phyloP scores from a whole-genome alignment of 257 asterid species.

The Capsicum pubescens region DNA sequence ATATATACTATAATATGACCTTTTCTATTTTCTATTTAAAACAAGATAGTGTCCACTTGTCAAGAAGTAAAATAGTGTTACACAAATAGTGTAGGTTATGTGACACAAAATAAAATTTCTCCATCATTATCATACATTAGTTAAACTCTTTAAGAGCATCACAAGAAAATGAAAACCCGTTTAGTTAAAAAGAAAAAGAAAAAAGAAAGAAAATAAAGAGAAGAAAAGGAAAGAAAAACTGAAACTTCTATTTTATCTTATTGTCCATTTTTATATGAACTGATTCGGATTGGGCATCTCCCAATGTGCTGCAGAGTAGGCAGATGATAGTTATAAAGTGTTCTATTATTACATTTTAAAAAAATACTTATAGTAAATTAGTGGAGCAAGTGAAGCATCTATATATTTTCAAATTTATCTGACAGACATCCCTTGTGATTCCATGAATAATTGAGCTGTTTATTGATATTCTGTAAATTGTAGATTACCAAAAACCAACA shows the following conservation, averaged over 20 bases:
- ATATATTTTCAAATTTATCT: conserved; percentile 47
- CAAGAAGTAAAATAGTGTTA: no score
- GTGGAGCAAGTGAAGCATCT: conserved; percentile 52
- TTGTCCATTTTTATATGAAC: conserved; percentile 45
- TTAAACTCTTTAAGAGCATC: neutral
- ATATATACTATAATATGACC: no score
- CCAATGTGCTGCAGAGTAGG: conserved; percentile 56
- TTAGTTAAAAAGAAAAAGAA: no score
- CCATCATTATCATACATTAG: neutral
- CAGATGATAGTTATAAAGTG: conserved; percentile 30
- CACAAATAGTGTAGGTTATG: no score
- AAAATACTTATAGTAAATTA: conserved; percentile 28
- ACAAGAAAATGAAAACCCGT: conserved; percentile 13
- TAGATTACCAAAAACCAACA: conserved; percentile 38
- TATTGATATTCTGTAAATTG: conserved; percentile 40
- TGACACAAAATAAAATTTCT: neutral
- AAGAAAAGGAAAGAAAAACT: conserved; percentile 20
- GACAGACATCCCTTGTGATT: conserved; percentile 72
- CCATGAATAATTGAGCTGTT: conserved; percentile 53
- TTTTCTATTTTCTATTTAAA: no score
- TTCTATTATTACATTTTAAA: conserved; percentile 28
- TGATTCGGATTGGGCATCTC: conserved; percentile 38
- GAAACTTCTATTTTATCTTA: conserved; percentile 84
- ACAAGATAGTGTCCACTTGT: no score
- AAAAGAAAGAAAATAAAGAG: neutral